Percentiles rank a stretch among this genome's conserved stretches.
Conservation (phyloP, 2,329 filamentous ascomycete species). For the Claviceps africana region DNA sequence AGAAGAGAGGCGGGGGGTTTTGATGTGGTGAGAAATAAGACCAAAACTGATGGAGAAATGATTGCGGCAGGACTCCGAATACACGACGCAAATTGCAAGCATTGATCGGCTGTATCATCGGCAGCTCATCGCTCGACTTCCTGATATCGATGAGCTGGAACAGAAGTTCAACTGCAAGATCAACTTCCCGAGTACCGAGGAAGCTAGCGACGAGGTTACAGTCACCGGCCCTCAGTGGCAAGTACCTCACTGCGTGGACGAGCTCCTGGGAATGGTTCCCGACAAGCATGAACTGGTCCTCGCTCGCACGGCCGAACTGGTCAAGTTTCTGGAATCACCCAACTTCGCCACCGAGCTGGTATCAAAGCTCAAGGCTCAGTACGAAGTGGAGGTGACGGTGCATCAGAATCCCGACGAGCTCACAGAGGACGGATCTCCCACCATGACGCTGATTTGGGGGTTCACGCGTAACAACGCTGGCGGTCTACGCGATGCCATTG, state of each 20-base stretch:
- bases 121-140: constrained; percentile 75
- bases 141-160: constrained; percentile 85
- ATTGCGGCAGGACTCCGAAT: constrained; percentile 74
- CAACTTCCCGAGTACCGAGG: constrained; percentile 91
- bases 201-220: constrained; percentile 89
- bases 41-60: neutral
- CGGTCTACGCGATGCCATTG: constrained; percentile 86
- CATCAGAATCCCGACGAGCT: constrained; percentile 47
- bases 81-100: constrained; percentile 83
- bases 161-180: constrained; percentile 99
- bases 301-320: constrained; percentile 58
- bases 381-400: constrained; percentile 76
- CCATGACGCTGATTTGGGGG: constrained; percentile 54
- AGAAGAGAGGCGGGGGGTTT: no score
- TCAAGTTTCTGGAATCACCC: constrained; percentile 66
- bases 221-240: constrained; percentile 97
- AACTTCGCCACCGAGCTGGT: constrained; percentile 71
- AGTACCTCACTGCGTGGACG: constrained; percentile 91
- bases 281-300: constrained; percentile 88
- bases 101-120: constrained; percentile 93
- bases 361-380: constrained; percentile 75
- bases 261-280: constrained; percentile 93
- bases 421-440: constrained; percentile 42
- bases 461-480: constrained; percentile 97
- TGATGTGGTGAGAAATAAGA: no score